These are phyloP conservation scores for Aaosphaeria pasadenensis DNA, from an alignment of 2,329 filamentous ascomycete genomes.

Conservation along the genomic window DNA sequence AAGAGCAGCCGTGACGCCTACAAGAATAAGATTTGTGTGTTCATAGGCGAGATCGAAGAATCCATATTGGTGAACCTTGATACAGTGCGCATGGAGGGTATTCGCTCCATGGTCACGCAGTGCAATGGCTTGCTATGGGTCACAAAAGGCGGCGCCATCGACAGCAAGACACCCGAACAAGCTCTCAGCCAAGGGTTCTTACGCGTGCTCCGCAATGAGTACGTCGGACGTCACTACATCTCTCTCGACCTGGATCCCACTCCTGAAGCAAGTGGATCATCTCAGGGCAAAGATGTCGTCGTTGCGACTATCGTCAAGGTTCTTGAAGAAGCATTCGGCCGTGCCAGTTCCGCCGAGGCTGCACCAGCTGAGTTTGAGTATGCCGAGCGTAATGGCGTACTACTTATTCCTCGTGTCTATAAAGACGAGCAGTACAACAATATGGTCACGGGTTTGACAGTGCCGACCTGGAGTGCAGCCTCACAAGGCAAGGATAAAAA, in stretches of 20 bases:
- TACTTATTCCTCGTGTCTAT: not conserved
- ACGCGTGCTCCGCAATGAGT: not conserved
- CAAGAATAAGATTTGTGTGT: slow-evolving; percentile 1
- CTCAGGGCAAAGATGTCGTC: not conserved
- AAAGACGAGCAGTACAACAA: not conserved
- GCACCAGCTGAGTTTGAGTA: not conserved
- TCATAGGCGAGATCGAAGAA: slow-evolving; percentile 1
- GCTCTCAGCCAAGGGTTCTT: slow-evolving; percentile 1
- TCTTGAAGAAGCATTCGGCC: not conserved
- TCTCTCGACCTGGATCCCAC: slow-evolving; percentile 3
- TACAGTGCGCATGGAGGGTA: not conserved
- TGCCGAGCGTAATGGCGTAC: not conserved
- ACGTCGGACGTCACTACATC: not conserved
- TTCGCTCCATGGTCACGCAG: not conserved
- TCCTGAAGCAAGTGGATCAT: not conserved
- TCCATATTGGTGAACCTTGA: not conserved
- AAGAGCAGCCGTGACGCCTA: not conserved
- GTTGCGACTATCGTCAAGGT: slow-evolving; percentile 1
- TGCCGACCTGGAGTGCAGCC: not conserved
- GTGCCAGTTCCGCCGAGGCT: not conserved
- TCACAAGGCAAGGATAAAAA: not conserved
- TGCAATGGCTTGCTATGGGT: slow-evolving; percentile 4
- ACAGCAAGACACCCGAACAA: not conserved
- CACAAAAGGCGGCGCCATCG: slow-evolving; percentile 3
- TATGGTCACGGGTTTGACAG: not conserved